A percentile compares a stretch with the other conserved stretches of the same genome.
phyloP scores from a whole-genome alignment of 2,329 filamentous ascomycete species.

The Sporothrix dimorphospora region DNA sequence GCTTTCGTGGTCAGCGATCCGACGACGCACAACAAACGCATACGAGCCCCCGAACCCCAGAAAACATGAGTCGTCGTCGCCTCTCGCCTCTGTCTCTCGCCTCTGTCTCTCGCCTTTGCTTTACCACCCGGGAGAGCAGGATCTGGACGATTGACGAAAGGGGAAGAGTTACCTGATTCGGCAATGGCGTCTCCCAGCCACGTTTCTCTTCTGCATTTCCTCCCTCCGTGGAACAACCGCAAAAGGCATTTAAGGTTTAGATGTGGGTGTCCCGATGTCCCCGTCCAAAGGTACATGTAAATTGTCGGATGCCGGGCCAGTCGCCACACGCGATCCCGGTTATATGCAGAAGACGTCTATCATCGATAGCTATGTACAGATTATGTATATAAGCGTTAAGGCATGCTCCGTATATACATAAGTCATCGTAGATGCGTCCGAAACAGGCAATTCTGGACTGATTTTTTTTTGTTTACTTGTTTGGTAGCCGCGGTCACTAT shows the following conservation, averaged over 20 bases:
- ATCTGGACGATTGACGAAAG: neutral
- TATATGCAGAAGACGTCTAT: neutral
- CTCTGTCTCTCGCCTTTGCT: neutral
- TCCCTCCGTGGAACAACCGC: neutral
- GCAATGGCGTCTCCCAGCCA: neutral
- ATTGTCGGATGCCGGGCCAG: neutral
- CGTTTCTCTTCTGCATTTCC: neutral
- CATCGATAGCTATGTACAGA: neutral
- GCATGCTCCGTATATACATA: neutral
- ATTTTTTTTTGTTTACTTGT: neutral
- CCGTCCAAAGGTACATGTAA: neutral
- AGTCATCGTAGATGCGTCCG: neutral
- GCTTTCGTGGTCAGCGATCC: neutral
- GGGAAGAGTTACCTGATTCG: neutral
- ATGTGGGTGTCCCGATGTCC: neutral
- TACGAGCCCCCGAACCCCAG: neutral
- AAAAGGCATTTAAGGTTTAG: neutral
- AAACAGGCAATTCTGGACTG: neutral
- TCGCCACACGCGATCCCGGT: neutral
- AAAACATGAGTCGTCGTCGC: conserved; percentile 5
- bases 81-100: neutral
- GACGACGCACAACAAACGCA: neutral
- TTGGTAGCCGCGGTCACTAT: neutral
- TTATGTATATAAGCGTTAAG: conserved; percentile 3
- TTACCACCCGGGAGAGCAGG: neutral